Evolutionary conservation across 768 basidiomycete species (phyloP), one percentile per base, ranked within the genome.

Genomic region (Cystobasidium onofrii): DNA sequence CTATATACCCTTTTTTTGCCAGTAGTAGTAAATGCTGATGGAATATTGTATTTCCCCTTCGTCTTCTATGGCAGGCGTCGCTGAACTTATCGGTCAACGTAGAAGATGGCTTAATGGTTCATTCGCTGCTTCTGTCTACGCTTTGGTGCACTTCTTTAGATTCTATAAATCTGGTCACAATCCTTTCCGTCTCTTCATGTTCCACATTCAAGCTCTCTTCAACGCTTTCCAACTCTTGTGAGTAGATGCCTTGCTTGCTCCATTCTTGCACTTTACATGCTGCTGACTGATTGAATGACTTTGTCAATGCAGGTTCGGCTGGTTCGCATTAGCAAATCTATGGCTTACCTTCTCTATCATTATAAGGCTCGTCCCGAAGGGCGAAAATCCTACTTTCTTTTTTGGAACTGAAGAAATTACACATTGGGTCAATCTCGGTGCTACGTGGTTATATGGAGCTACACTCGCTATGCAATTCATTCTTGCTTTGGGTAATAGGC

Each of bases 271-370:
- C 18, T 6, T 29, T 25, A 43, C 4, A 20, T 39, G 20, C 34
- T 25, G 50, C 50, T 31, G 44, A 36, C 39, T 15, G 6, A 17
- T 29, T 15, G 29, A 20, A 62, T 36, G 31, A 6, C 52, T 34
- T 27, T 60, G 27, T 60, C 65, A 9, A 44, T n/a, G 39, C 43
- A 41, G 62, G n/a, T 77, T 74, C 64, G 67, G 60, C 50, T 77
- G 76, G 75, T 76, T 77, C 70, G 70, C 73, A 9, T 31, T 76
- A 13, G 69, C 72, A 52, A 75, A 75, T 23, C 71, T 94, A 54
- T 96, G 91, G 91, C 83, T 96, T 73, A 94, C 90, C n/a, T 95
- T 95, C 85, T 88, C 88, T 75, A 94, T 95, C 82, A 91, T 95
- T 81, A 91, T 95, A 84, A 88, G 92, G 78, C 85, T 96, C 50